Evolutionary conservation across 345 rosid species (phyloP), one percentile per base, ranked within the genome.

Genomic region (Pistacia atlantica): DNA sequence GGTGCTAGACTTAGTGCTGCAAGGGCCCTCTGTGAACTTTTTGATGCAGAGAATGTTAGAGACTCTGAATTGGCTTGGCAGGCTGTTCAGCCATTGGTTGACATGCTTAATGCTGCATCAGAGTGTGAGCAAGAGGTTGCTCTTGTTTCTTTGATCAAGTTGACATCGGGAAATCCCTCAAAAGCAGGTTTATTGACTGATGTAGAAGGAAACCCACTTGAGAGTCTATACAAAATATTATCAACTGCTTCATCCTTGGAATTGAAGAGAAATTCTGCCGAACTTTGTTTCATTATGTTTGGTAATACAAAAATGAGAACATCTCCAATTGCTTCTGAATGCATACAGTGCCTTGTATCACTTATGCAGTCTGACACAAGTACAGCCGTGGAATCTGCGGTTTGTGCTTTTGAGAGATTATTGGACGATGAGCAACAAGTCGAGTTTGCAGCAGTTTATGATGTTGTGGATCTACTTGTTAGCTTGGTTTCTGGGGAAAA

Each of bases 121-220:
- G 97, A 90, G 84, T 86, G 84, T 73, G 98, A 92, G 83, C 93
- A 89, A 80, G 90, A 91, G 79, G 87, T 86, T 64, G 92, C 92
- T 81, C 90, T 95, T 80, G 76, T 85, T 79, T 87, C 95, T 78
- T 84, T 95, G 91, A 83, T 84, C 62, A 92, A 87, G 79, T 85
- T 95, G 70, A 88, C 88, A 69, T 89, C 89, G 1, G 93, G 89
- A 81, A 83, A 80, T 78, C 65, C 86, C 75, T 85, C 84, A 60
- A 92, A 80, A 72, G 83, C 89, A 55, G 76, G 78, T 68, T 69
- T 84, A 72, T 81, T 88, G 74, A 56, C 81, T 72, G 95, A 92
- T 76, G 82, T 84, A 58, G 91, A 89, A 82, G 93, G 91, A 75
- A 83, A 84, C 72, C 90, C 90, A 20, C 88, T 95, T 48, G 93